Evolutionary conservation across 2,329 filamentous ascomycete genomes (phyloP).

Genomic region (Camillea tinctor): DNA sequence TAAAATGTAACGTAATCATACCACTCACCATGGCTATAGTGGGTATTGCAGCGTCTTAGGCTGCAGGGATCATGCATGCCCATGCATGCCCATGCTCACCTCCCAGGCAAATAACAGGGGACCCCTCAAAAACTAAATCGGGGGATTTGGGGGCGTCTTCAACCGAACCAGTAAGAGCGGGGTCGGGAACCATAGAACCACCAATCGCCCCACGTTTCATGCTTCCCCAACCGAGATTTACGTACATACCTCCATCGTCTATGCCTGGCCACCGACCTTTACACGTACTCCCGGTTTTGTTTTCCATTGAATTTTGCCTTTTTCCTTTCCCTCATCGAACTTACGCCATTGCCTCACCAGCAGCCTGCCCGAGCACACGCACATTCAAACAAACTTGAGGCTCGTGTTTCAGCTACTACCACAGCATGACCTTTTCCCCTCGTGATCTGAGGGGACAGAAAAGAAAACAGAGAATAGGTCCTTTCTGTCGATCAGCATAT

Average conservation of each 20-base stretch:
- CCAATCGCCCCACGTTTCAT: not conserved
- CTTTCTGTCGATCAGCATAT: not conserved
- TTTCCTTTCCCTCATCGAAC: not conserved
- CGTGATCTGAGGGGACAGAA: no score
- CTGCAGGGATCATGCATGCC: not conserved
- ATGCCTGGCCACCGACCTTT: no score
- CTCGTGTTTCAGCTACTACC: not conserved
- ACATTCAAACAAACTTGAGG: not conserved
- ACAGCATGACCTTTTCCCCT: not conserved
- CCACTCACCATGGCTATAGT: not conserved
- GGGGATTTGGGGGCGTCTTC: not conserved
- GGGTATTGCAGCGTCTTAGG: not conserved
- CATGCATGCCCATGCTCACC: not conserved
- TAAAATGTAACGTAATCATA: not conserved
- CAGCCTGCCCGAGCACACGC: not conserved
- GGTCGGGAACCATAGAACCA: not conserved
- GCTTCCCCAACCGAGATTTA: not conserved
- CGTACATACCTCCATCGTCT: not conserved
- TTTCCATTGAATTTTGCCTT: no score
- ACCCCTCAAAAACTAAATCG: not conserved
- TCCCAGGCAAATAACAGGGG: not conserved
- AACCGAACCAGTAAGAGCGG: not conserved
- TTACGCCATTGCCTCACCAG: not conserved
- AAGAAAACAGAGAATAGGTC: no score
- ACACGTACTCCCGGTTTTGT: no score